Percentiles rank a stretch among this genome's conserved stretches.
phyloP scores from a whole-genome alignment of 495 filamentous ascomycete genomes.

The Neurospora cerealis region DNA sequence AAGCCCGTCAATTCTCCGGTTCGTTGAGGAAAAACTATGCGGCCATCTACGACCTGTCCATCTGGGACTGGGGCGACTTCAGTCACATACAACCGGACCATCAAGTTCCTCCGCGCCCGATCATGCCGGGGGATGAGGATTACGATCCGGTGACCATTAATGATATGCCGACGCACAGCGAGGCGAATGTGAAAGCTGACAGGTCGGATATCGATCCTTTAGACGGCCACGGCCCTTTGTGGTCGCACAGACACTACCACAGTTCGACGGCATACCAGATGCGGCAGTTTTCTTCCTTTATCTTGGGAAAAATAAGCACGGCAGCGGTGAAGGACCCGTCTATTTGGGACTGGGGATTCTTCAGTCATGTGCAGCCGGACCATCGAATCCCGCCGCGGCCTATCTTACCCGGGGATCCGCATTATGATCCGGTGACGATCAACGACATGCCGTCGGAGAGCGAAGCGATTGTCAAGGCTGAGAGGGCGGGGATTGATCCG shows the following conservation, averaged over 20 bases:
- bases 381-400: neutral
- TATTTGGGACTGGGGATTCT: neutral
- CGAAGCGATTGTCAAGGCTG: constrained; percentile 19
- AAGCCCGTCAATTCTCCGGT: neutral
- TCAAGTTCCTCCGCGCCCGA: neutral
- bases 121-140: neutral
- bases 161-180: constrained; percentile 20
- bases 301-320: neutral
- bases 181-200: constrained; percentile 19
- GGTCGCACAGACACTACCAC: neutral
- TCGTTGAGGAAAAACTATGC: neutral
- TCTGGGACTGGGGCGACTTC: neutral
- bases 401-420: neutral
- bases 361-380: neutral
- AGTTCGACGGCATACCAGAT: neutral
- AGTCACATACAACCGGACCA: neutral
- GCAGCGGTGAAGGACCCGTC: neutral
- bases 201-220: constrained; percentile 11
- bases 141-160: constrained; percentile 4
- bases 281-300: neutral
- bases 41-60: neutral
- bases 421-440: neutral
- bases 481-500: constrained; percentile 10
- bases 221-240: neutral
- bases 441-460: constrained; percentile 20